Evolutionary conservation across 305 asterid genomes (phyloP), one percentile per base, ranked within the genome.

Genomic region (Fraxinus dipetala): DNA sequence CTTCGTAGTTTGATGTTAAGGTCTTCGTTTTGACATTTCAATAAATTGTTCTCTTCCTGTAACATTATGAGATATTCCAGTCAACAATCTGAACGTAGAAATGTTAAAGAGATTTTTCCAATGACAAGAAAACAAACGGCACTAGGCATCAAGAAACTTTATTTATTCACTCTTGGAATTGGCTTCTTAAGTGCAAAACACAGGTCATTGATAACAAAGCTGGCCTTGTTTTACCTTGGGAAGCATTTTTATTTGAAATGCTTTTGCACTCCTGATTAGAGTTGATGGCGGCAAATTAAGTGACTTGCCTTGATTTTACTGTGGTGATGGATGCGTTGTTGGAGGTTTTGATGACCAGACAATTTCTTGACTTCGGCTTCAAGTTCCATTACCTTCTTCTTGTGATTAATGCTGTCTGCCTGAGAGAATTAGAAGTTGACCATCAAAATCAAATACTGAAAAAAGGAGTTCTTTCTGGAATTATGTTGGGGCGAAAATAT

Each of bases 301-400:
- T 83, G 16, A 63, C 88, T 80, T 86, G 82, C 99, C 97, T 96
- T 96, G 16, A 93, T 95, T 89, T 96, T 96, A 24, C 98, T 96
- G 85, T 96, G 99, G 88, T 96, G 99, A 83, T 95, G 98, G 87
- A 96, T 96, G 32, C 98, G 98, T 83, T 96, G 98, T 63, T 96
- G 98, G 84, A 96, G 91, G 84, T 96, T 96, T 85, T 96, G 98
- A 83, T 96, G 98, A 76, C 97, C 98, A 18, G 97, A 92, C 86
- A 96, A 81, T 88, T 93, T 96, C 84, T 90, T 89, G 80, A 95
- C 85, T 86, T 93, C 98, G 28, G 73, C 87, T 88, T 96, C 98
- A 69, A 96, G 97, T 72, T 91, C 98, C 76, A 85, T 88, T 48
- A 89, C 92, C 88, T 86, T 91, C 88, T 88, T 91, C 86, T 92